Evolutionary conservation across 768 basidiomycete species (phyloP).

Genomic region (Tricholoma matsutake): DNA sequence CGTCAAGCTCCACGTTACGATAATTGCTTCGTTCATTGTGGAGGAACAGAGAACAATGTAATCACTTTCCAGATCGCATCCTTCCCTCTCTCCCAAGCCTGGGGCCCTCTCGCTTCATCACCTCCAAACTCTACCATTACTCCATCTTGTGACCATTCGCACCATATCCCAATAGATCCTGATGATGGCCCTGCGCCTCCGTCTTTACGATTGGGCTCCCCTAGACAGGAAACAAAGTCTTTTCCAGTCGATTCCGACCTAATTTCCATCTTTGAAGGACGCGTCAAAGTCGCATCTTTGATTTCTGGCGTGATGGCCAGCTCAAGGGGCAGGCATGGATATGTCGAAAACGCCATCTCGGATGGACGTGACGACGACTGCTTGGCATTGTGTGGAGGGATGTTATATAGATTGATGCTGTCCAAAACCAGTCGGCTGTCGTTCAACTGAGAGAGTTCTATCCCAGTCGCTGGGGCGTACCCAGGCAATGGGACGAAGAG

Average conservation of each 20-base stretch:
- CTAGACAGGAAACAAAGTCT: slow-evolving; percentile 69
- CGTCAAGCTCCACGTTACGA: too few species aligned
- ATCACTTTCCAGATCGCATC: slow-evolving; percentile 77
- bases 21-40: neutral
- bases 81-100: slow-evolving; percentile 86
- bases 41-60: slow-evolving; percentile 48
- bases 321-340: slow-evolving; percentile 51
- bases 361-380: slow-evolving; percentile 37
- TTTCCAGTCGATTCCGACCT: slow-evolving; percentile 60
- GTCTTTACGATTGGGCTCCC: slow-evolving; percentile 90
- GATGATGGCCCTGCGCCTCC: slow-evolving; percentile 83
- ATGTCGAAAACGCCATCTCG: slow-evolving; percentile 55
- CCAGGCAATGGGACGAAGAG: slow-evolving; percentile 66
- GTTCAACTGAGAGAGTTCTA: slow-evolving; percentile 43
- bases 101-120: slow-evolving; percentile 69
- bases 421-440: slow-evolving; percentile 55
- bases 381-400: slow-evolving; percentile 31
- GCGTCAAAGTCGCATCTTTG: slow-evolving; percentile 32
- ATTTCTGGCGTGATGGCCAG: slow-evolving; percentile 35
- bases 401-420: slow-evolving; percentile 83
- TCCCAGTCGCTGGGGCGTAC: slow-evolving; percentile 53
- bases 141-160: slow-evolving; percentile 83
- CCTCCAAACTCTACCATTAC: slow-evolving; percentile 88
- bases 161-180: slow-evolving; percentile 89
- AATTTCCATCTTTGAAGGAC: slow-evolving; percentile 42